Percentiles rank a stretch among this genome's conserved stretches.
phyloP scores from a whole-genome alignment of 108 stramenopile species.

The Licmophora abbreviata region DNA sequence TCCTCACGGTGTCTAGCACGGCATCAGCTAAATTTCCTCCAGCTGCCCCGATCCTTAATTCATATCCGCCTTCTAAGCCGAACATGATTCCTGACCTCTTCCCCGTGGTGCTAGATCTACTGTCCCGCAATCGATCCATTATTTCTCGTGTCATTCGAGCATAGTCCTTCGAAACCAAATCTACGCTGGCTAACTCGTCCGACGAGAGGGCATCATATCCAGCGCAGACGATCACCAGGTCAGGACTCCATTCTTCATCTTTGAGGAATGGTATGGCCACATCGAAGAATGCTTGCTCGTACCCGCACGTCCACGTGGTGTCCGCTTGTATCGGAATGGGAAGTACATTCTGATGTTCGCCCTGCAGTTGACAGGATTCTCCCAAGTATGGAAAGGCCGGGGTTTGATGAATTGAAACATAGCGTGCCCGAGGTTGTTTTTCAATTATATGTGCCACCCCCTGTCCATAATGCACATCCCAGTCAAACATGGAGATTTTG shows the following conservation, averaged over 20 bases:
- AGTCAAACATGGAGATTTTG: constrained; percentile 44
- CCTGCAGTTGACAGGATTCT: constrained; percentile 2
- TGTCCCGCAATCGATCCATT: constrained; percentile 7
- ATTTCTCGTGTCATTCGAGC: constrained; percentile 27
- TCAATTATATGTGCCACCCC: constrained; percentile 45
- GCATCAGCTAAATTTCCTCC: constrained; percentile 38
- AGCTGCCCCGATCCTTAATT: constrained; percentile 22
- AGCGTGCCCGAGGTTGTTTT: constrained; percentile 14
- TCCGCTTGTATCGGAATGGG: constrained; percentile 39
- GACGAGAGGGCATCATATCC: constrained; percentile 46
- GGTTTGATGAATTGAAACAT: constrained; percentile 41
- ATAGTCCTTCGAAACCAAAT: constrained; percentile 25
- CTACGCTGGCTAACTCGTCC: constrained; percentile 37
- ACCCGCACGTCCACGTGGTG: constrained; percentile 41
- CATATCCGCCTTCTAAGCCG: constrained; percentile 51
- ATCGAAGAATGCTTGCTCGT: constrained; percentile 14
- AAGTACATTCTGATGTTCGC: constrained; percentile 20
- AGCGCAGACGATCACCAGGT: constrained; percentile 38
- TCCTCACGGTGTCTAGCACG: constrained; percentile 28
- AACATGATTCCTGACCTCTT: constrained; percentile 13
- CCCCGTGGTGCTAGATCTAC: not conserved
- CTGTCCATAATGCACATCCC: constrained; percentile 70
- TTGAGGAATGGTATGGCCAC: constrained; percentile 25
- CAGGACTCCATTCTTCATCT: constrained; percentile 23
- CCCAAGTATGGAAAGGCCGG: constrained; percentile 49